Evolutionary conservation across 352 stramenopile species (phyloP), one percentile per base, ranked within the genome.

Genomic region (Phytophthora meadii): DNA sequence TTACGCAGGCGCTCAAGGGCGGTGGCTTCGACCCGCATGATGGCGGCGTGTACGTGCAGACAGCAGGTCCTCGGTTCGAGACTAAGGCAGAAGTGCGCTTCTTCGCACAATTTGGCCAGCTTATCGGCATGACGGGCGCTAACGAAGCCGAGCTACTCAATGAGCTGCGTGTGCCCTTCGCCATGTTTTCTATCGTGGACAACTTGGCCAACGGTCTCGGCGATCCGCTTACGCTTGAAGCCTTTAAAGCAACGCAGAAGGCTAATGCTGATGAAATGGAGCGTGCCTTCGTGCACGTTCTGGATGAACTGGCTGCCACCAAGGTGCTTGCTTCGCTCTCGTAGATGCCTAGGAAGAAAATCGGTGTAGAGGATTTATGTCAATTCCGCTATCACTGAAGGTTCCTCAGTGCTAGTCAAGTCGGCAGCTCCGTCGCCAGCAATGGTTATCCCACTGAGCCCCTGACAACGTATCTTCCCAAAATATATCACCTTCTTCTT

Each of bases 11-110:
- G 41, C 70, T 97, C 6, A 52, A 73, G 15, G 39, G 52, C 5
- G 76, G 66, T 10, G 60, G 75, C 36, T 82, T 91, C 22, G 58
- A 84, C 17, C 78, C 82, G 36, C 72, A 90, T 54, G 80, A 93
- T 39, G 87, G 84, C 34, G 89, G 89, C 51, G 83, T 94, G 12
- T 97, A 97, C 74, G 82, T 96, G 46, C 90, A 97, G 74, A 90
- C 84, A 28, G 70, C 79, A 0, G 90, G 90, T 2, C 90, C 90
- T 34, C 87, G 90, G 59, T 96, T 97, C 62, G 90, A 97, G 73
- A 97, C 90, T 52, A 96, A 96, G 74, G 82, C 90, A 11, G 90
- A 97, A 70, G 89, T 97, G 76, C 86, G 86, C 46, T 95, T 94
- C 72, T 94, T 96, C 54, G 74, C 87, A 25, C 84, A 94, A 65